Evolutionary conservation across 345 rosid species (phyloP), one percentile per base, ranked within the genome.

Genomic region (Ricinus communis): DNA sequence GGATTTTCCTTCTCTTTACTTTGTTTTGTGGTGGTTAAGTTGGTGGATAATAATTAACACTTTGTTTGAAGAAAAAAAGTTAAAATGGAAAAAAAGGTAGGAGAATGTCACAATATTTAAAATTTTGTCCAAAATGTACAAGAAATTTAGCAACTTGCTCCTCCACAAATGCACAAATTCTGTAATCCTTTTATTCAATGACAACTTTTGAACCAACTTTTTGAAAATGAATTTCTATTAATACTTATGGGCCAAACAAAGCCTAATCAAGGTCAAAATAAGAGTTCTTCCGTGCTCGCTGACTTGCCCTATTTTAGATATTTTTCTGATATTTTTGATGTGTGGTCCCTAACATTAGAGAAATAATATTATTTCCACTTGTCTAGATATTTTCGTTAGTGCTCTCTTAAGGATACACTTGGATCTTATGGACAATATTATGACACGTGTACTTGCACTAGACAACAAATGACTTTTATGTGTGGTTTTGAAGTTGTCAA

Each of bases 21-120:
- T n/a, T n/a, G n/a, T 12, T 36, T 51, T 38, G n/a, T 8, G 47
- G 47, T 43, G 5, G 47, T 43, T 43, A 43, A 30, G 25, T 63
- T 49, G 33, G 69, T 68, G 72, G 72, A 50, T 61, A 25, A 33
- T 16, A 68, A 50, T 66, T 51, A 59, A n/a, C n/a, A n/a, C n/a
- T n/a, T n/a, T n/a, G n/a, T n/a, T n/a, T n/a, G n/a, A n/a, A n/a
- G n/a, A n/a, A n/a, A n/a, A n/a, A n/a, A n/a, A n/a, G n/a, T n/a
- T n/a, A n/a, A n/a, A n/a, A n/a, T n/a, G n/a, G n/a, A n/a, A n/a
- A n/a, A n/a, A n/a, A n/a, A n/a, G n/a, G n/a, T n/a, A n/a, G n/a
- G n/a, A n/a, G n/a, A n/a, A n/a, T n/a, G n/a, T n/a, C n/a, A n/a
- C n/a, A n/a, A n/a, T n/a, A n/a, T n/a, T n/a, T n/a, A n/a, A n/a